phyloP scores from a whole-genome alignment of 257 asterid genomes.

The Galeopsis tetrahit region DNA sequence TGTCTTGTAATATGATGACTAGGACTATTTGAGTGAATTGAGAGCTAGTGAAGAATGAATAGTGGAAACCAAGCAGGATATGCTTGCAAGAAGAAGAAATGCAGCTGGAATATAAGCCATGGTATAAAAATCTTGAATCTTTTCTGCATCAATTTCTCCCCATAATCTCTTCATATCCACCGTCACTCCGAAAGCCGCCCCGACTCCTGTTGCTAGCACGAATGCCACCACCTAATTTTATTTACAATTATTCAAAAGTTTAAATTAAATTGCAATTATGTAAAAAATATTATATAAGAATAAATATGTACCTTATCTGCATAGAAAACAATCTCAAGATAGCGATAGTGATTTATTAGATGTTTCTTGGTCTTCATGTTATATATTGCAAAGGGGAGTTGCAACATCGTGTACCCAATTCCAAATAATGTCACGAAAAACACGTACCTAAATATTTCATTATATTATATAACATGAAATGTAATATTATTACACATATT shows the following conservation, averaged over 20 bases:
- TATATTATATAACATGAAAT: too few relatives aligned
- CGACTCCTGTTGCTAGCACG: constrained; percentile 41
- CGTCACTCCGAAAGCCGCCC: constrained; percentile 46
- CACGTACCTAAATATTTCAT: not conserved
- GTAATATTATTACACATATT: too few relatives aligned
- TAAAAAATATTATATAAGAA: too few relatives aligned
- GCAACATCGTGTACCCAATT: not conserved
- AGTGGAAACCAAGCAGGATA: constrained; percentile 31
- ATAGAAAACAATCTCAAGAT: not conserved
- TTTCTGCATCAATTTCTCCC: not conserved
- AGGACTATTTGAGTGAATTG: not conserved
- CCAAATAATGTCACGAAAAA: constrained; percentile 1
- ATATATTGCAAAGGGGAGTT: not conserved
- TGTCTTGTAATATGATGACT: too few relatives aligned
- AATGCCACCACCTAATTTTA: constrained; percentile 12
- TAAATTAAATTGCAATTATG: too few relatives aligned
- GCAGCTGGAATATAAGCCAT: constrained; percentile 31
- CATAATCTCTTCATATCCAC: constrained; percentile 28
- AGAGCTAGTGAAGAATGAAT: constrained; percentile 36
- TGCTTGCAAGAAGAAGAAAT: constrained; percentile 38
- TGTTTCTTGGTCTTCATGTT: constrained; percentile 2
- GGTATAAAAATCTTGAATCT: constrained; percentile 32
- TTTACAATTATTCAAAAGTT: too few relatives aligned
- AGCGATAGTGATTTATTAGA: not conserved
- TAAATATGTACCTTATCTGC: constrained; percentile 34